Base-by-base conservation (phyloP, 1,139 yeast genomes). In the Yamadazyma mexicana region DNA sequence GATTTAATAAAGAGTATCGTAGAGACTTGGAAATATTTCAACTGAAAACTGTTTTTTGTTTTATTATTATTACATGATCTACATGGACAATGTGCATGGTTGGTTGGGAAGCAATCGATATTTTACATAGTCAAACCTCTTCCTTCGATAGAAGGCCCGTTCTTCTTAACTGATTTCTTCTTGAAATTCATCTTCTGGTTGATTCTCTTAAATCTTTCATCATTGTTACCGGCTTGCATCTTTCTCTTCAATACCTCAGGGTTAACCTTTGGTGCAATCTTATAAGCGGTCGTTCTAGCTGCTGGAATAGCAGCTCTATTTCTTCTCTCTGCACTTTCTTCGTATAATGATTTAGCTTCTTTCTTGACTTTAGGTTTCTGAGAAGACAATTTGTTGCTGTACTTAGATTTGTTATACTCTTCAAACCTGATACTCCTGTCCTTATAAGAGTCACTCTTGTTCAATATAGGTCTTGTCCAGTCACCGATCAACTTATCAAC, bases 381-480 rank as follows among this genome's bases (percentile, higher is more conserved):
- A 20, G 67, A 59, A 40, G 72, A 59, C 54, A 72, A 66, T 53
- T 77, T 75, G 55, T 74, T 72, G 48, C 73, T 66, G 55, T 66
- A 73, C 49, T 66, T 74, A 48, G 68, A 70, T 49, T 83, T 80
- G 59, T 87, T 86, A 64, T 87, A 89, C 39, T 79, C 81, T 45
- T 80, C 77, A 48, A 83, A 77, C 54, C 78, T 78, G 44, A 92
- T 82, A 44, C 81, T 73, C 64, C 89, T 83, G 64, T 92, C 97
- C 62, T 94, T 82, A 68, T 91, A 92, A 51, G 92, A 88, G 62
- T 92, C 98, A 2, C 95, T 85, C 47, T 95, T 85, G 51, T 95
- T 96, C 74, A 94, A 87, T 46, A 94, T 89, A 29, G 98, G 98
- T 62, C 98, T 80, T 7, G 98, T 92, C 99, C 99, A 92, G 61